These are phyloP conservation scores for Tricholoma terreum DNA, from an alignment of 768 basidiomycete species.

Conservation along the genomic window DNA sequence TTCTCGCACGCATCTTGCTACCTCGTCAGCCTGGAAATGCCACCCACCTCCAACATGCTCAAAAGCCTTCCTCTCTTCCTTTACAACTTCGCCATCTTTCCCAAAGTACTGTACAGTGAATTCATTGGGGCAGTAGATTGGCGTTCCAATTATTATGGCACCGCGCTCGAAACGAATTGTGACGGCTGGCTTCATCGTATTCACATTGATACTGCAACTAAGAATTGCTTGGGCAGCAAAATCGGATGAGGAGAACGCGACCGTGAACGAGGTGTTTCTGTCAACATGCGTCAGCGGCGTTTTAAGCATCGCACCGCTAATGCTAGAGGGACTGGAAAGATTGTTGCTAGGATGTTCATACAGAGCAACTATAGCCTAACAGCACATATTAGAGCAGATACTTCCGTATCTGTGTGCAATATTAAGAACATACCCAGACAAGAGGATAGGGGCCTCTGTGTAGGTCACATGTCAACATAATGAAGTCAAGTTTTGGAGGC, in stretches of 20 bases:
- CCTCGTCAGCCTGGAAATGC: constrained; percentile 89
- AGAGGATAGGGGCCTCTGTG: constrained; percentile 77
- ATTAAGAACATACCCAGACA: constrained; percentile 55
- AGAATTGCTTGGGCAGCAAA: constrained; percentile 72
- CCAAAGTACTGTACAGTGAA: constrained; percentile 65
- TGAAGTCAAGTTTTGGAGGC: background rate
- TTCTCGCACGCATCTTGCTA: constrained; percentile 71
- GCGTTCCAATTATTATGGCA: constrained; percentile 57
- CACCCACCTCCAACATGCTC: constrained; percentile 68
- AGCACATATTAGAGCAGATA: background rate
- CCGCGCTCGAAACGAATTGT: constrained; percentile 76
- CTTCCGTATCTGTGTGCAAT: background rate
- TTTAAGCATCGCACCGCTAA: constrained; percentile 73
- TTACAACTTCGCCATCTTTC: constrained; percentile 41
- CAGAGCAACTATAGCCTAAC: constrained; percentile 68
- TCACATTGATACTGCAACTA: constrained; percentile 62
- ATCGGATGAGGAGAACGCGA: constrained; percentile 59
- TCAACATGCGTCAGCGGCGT: constrained; percentile 79
- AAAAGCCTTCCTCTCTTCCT: constrained; percentile 58
- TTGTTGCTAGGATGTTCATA: constrained; percentile 81
- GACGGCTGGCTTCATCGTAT: constrained; percentile 47
- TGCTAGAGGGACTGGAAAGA: constrained; percentile 47
- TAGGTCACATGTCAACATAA: constrained; percentile 2
- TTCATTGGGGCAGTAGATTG: constrained; percentile 63
- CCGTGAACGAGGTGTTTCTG: constrained; percentile 67